Base-by-base conservation (phyloP, 441 rosid species). In the Kokia cookei region DNA sequence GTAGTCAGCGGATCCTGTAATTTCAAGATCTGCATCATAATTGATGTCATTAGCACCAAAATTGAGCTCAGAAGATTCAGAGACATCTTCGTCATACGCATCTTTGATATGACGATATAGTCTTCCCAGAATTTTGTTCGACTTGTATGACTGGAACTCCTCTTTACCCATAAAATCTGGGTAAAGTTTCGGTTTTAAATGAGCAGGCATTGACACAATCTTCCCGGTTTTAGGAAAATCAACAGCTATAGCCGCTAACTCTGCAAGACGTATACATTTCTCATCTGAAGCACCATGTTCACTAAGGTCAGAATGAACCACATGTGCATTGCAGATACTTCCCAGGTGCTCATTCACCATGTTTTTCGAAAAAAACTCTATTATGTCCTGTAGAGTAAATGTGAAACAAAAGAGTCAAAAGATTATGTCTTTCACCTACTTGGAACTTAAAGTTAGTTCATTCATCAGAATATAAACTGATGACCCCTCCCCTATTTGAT, bases 141-240 rank as follows among this genome's bases (percentile, higher is more conserved):
- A 94, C 77, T 77, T 84, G 85, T 94, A 92, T 2, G 94, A 86
- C 58, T 87, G 97, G 65, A 77, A 60, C 2, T 84, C 89, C 43
- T 81, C 87, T 82, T 94, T 94, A 1, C 97, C 97, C 98, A 94
- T 91, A 81, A 90, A 94, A 76, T 94, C 98, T 1, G 94, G 98
- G 73, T 94, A 92, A 71, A 80, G 69, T 76, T 91, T 90, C 1
- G 98, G 98, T 79, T 85, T 94, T 72, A 94, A 76, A 53, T 82
- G 69, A 29, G 60, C 45, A 17, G 97, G 98, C 97, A 94, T 88
- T 10, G 80, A 29, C 37, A 91, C 98, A 4, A 89, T 47, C 81
- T 86, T 92, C 79, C 97, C 97, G 4, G 97, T 94, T 86, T 92
- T 94, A 11, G 97, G 97, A 76, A 88, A 90, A 81, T 94, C 97